These are phyloP conservation scores for Hypoxylon sp. DNA, from an alignment of 2,329 filamentous ascomycete genomes.

Conservation along the genomic window DNA sequence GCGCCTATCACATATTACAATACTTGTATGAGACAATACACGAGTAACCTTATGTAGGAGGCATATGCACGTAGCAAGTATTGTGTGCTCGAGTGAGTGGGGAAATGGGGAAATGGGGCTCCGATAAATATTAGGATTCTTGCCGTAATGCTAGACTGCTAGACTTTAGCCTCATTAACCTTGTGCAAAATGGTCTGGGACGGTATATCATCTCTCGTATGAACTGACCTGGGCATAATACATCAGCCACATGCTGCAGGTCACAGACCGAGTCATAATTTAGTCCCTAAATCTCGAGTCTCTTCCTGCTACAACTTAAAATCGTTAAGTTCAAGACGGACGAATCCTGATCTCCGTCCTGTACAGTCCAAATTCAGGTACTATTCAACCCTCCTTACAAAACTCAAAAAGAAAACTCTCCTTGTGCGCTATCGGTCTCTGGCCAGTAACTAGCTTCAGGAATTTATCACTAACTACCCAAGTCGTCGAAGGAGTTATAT, in stretches of 20 bases:
- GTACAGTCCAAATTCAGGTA: conserved; percentile 3
- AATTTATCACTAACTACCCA: conserved; percentile 55
- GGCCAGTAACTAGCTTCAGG: conserved; percentile 11
- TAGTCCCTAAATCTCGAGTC: background rate
- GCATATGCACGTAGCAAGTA: background rate
- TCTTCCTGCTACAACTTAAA: background rate
- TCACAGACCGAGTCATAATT: background rate
- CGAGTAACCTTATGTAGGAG: no score
- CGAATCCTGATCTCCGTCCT: background rate
- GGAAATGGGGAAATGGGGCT: conserved; percentile 37
- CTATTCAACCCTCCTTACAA: conserved; percentile 12
- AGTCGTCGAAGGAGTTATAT: conserved; percentile 57
- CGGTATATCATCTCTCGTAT: background rate
- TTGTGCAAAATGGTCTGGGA: conserved; percentile 13
- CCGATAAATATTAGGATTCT: conserved; percentile 17
- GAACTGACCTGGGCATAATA: background rate
- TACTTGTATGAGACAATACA: background rate
- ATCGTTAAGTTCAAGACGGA: no score
- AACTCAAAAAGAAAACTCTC: conserved; percentile 11
- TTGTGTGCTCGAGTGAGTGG: conserved; percentile 34
- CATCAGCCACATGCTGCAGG: background rate
- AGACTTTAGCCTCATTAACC: conserved; percentile 48
- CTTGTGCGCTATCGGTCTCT: conserved; percentile 11
- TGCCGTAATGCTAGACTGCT: conserved; percentile 42
- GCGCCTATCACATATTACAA: background rate